Conservation (phyloP, 2,329 filamentous ascomycete species). For the Colletotrichum liaoningense region DNA sequence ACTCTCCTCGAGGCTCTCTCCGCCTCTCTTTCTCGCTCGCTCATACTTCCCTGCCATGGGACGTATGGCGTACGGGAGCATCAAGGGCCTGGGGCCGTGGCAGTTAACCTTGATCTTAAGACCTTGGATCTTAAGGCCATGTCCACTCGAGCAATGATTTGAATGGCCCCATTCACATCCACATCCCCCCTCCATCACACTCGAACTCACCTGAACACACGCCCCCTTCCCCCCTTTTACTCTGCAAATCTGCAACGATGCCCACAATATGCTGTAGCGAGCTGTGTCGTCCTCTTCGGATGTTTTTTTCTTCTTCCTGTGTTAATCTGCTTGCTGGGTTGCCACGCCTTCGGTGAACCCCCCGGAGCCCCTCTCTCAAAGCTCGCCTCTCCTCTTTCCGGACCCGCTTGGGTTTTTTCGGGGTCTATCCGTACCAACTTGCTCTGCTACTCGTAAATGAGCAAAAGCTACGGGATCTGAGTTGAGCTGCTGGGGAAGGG, state of each 20-base stretch:
- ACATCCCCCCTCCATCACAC: background rate
- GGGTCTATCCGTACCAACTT: background rate
- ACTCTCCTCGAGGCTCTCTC: background rate
- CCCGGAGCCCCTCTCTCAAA: background rate
- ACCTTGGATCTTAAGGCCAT: background rate
- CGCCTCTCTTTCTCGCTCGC: background rate
- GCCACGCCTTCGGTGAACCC: background rate
- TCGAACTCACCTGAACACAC: background rate
- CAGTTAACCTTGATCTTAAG: slow-evolving; percentile 7
- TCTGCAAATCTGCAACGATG: slow-evolving; percentile 1
- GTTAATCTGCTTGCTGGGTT: background rate
- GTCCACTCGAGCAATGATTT: background rate
- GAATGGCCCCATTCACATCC: background rate
- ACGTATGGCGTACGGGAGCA: background rate
- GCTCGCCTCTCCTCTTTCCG: background rate
- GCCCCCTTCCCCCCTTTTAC: background rate
- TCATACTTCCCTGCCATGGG: slow-evolving; percentile 17
- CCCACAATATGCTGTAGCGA: slow-evolving; percentile 23
- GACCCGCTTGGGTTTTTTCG: background rate
- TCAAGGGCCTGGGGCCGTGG: slow-evolving; percentile 1
- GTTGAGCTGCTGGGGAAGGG: background rate
- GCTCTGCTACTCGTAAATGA: background rate
- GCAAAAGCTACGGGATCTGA: background rate
- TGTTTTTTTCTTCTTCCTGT: background rate
- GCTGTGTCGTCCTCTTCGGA: slow-evolving; percentile 19